These are phyloP conservation scores for Ambrosiella xylebori DNA, from an alignment of 2,329 filamentous ascomycete genomes.

Conservation along the genomic window DNA sequence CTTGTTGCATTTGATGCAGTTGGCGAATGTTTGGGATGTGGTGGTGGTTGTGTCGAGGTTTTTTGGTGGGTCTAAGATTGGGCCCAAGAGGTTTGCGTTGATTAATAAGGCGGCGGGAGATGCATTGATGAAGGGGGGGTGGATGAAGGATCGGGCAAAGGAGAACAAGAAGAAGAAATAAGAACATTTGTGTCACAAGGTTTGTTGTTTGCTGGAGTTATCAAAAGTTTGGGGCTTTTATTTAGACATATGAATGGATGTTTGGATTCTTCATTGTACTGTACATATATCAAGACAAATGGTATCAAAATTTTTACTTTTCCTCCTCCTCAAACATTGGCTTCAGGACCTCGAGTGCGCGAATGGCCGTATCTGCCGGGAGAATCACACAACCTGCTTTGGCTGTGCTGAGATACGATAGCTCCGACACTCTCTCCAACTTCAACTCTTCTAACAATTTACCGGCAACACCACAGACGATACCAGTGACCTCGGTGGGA, in stretches of 20 bases:
- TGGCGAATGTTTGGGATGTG: conserved; percentile 86
- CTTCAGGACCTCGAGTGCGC: conserved; percentile 51
- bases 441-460: conserved; percentile 57
- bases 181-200: not conserved
- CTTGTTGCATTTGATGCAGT: conserved; percentile 75
- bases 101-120: conserved; percentile 81
- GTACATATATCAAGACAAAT: not conserved
- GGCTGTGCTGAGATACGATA: conserved; percentile 82
- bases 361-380: conserved; percentile 20
- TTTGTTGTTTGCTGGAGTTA: not conserved
- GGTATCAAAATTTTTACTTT: not conserved
- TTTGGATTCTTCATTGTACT: not conserved
- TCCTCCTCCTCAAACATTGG: conserved; percentile 27
- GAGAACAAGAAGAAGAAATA: conserved; percentile 26
- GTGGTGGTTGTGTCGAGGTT: conserved; percentile 88
- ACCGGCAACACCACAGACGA: conserved; percentile 85
- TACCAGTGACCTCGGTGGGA: conserved; percentile 77
- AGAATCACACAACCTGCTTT: conserved; percentile 81
- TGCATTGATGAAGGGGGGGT: conserved; percentile 60
- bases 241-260: not conserved
- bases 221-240: not conserved
- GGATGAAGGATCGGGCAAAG: conserved; percentile 35
- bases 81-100: conserved; percentile 73
- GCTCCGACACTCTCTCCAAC: conserved; percentile 43
- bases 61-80: conserved; percentile 84